Evolutionary conservation across 2,329 filamentous ascomycete genomes (phyloP), one percentile per base, ranked within the genome.

Genomic region (Aspergillus jensenii): DNA sequence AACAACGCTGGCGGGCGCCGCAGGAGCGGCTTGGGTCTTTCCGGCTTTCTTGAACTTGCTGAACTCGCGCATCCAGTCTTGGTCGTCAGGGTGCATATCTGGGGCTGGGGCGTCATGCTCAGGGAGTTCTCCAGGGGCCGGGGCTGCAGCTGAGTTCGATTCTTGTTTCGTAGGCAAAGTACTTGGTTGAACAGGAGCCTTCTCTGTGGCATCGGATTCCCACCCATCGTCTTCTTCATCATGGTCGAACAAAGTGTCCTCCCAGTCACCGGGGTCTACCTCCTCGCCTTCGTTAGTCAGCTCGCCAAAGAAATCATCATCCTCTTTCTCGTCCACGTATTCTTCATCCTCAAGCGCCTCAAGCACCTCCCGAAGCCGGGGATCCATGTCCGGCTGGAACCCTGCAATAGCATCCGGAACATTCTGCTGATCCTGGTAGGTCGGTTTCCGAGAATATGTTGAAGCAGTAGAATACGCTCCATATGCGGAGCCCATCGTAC

Each of bases 371-470:
- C 95, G 85, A 65, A 99, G 74, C 40, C 93, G 84, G 2, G 93
- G 93, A 69, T 99, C 96, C 95, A 99, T 98, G 71, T 98, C 93
- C 6, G 96, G 95, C 75, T 99, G 90, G 74, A 99, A 96, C 0
- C 95, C 95, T 3, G 90, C 89, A 68, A 99, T 90, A 7, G 87
- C 87, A 76, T 99, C 95, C 1, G 95, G 95, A 1, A 98, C 80
- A 67, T 96, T 86, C 75, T 99, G 95, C 77, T 97, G 92, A 55
- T 92, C 89, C 74, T 98, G 91, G 72, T 98, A 98, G 46, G 89
- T 92, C 33, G 85, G 79, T 68, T 88, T 86, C 55, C 86, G 85
- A 46, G 93, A 81, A 71, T 91, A 93, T 69, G 92, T 91, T 8
- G 89, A 91, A 0, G 91, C 64, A 3, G 71, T 77, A 9, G 76